Base-by-base conservation (phyloP, 805 yeast species). In the Wickerhamomyces sydowiorum region DNA sequence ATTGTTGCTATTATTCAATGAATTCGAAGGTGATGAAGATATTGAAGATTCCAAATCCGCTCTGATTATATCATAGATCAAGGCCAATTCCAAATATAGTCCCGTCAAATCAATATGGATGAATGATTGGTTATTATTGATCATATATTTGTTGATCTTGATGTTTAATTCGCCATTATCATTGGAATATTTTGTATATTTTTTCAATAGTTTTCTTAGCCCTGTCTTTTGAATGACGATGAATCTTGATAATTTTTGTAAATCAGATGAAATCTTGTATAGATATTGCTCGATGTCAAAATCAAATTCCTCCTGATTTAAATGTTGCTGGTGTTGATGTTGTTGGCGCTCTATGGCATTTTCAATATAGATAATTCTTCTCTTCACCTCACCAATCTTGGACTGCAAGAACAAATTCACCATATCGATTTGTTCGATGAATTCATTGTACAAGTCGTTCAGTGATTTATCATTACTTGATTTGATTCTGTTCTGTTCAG, bases 151-250 rank as follows among this genome's bases (percentile, higher is more conserved):
- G 41, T 65, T 68, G 35, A 57, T 48, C 18, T 39, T 34, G 53
- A 58, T 31, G 49, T 54, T 43, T 44, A 49, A 22, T 41, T 48
- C 50, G 12, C 62, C 60, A 20, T 56, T 53, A 23, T 65, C 61
- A 2, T 54, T 38, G 3, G 75, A 67, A 59, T 74, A 72, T 45
- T 73, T 71, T 30, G 69, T 63, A 54, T 68, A 82, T 57, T 87
- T 86, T 64, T 87, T 86, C 53, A 86, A 67, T 38, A 86, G 71
- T 62, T 86, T 86, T 47, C 81, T 70, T 38, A 84, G 69, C 6
- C 80, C 95, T 3, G 87, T 79, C 53, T 81, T 80, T 56, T 86
- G 96, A 7, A 86, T 72, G 19, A 81, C 64, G 14, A 85, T 75
- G 55, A 82, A 86, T 47, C 87, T 70, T n/a, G 86, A 72, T 37